phyloP scores from a whole-genome alignment of 257 asterid genomes.

The Phtheirospermum japonicum region DNA sequence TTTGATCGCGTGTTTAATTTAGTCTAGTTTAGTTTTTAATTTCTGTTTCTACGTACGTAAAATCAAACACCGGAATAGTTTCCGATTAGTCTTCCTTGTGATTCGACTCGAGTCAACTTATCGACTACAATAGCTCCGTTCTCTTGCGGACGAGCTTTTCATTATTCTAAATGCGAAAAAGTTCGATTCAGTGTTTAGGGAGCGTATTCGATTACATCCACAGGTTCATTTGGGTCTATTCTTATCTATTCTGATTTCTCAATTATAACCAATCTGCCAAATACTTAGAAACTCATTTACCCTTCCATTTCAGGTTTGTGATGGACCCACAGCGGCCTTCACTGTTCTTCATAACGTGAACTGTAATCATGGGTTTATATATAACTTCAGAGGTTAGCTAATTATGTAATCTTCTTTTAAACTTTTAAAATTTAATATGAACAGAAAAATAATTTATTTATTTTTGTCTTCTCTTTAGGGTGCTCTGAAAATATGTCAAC shows the following conservation, averaged over 20 bases:
- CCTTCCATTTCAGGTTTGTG: conserved; percentile 70
- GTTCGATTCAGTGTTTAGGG: too few species aligned
- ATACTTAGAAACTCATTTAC: conserved; percentile 21
- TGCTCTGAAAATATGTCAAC: conserved; percentile 89
- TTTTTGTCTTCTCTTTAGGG: conserved; percentile 53
- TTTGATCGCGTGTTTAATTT: too few species aligned
- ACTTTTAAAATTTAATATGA: conserved; percentile 3
- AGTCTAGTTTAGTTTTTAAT: too few species aligned
- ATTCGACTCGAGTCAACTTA: too few species aligned
- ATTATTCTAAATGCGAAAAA: too few species aligned
- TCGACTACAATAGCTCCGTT: too few species aligned
- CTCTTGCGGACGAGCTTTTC: too few species aligned
- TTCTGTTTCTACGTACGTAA: too few species aligned
- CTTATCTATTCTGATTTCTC: not conserved
- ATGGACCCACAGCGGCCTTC: conserved; percentile 89
- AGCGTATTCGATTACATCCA: conserved; percentile 87
- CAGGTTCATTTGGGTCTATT: conserved; percentile 45
- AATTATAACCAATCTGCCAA: conserved; percentile 6
- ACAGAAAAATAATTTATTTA: not conserved
- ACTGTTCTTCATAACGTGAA: conserved; percentile 96
- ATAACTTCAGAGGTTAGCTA: conserved; percentile 75
- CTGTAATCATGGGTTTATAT: conserved; percentile 91
- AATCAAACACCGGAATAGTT: too few species aligned
- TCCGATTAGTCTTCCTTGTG: too few species aligned
- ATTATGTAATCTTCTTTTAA: conserved; percentile 13